Base-by-base conservation (phyloP, 768 basidiomycete species). In the Daedaleopsis sinensis region DNA sequence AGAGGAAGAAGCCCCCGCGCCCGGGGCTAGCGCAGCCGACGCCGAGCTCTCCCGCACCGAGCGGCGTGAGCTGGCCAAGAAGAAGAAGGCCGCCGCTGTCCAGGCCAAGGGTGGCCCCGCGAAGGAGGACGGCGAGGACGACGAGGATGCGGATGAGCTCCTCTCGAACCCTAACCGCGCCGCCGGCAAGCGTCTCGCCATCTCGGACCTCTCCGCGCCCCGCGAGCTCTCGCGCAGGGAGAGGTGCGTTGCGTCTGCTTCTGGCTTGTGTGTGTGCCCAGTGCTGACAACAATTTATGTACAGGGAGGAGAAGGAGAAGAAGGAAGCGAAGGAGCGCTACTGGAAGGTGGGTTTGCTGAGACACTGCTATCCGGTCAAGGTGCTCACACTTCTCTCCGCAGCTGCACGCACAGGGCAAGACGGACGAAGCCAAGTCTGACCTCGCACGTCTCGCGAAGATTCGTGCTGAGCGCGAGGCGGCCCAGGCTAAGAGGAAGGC, bases 401-500 rank as follows among this genome's bases (percentile, higher is more conserved):
- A 91, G 90, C 79, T 91, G 36, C 90, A 93, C 68, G 54, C 78
- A 16, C 79, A 84, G 73, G 96, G 96, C 62, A 91, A 97, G 86
- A 98, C 96, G 0, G 87, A 90, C 38, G 82, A 97, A 72, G 95
- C 96, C 19, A 91, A 94, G 77, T 74, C 88, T 4, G 96, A 98
- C 74, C 85, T 98, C 52, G 84, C 89, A 19, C 85, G 96, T 38
- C 84, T 98, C 16, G 84, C 85, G 49, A 90, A 88, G 85, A 93
- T 98, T 69, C 85, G 84, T 61, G 88, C 86, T 57, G 93, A 96
- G 61, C 89, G 96, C 52, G 95, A 95, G 63, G 90, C 86, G 44
- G 94, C 95, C 1, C 87, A 88, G 50, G 91, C 91, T 1, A 92
- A 90, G 81, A 80, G 95, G 57, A 87, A 93, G 77, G 95, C 95